Evolutionary conservation across 1,139 yeast species (phyloP), one percentile per base, ranked within the genome.

Genomic region (Martiniozyma asiatica): DNA sequence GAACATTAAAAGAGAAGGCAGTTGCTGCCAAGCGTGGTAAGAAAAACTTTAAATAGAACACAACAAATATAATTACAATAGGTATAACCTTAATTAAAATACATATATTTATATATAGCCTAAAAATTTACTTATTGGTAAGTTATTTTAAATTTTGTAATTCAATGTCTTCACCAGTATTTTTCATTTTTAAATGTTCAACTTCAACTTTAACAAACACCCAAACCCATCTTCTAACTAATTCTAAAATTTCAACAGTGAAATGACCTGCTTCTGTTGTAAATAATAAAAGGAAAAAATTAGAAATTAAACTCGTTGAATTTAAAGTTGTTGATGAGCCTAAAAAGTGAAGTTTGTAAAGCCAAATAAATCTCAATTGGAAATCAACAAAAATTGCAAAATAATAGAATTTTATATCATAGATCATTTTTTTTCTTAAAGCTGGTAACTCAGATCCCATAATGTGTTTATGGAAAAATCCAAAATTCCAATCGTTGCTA

Each of bases 211-310:
- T 77, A 47, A 87, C 60, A 43, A 82, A 70, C 31, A 87, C 71
- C 98, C 98, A 89, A 35, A 84, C 56, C 73, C 89, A 82, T 44
- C 98, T 65, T 54, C 98, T 65, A 8, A 74, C 43, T 8, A 89
- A 63, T 51, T 89, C 98, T 32, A 85, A 55, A 8, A 70, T 45
- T 45, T 87, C 93, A 31, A 82, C 53, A 6, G 65, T 48, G 36
- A 77, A 73, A 42, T 68, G 63, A 1, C 89, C 92, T 15, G 64
- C 55, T 40, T 73, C 80, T 21, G 61, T 55, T 16, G 73, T 68
- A 41, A 63, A 70, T 16, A 72, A 58, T 4, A 49, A 30, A 23
- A 44, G 36, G 3, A 38, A 35, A 14, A 41, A 25, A 28, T 31
- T 27, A 16, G 37, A 33, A 27, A 35, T 11, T 58, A 14, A 2